These are phyloP conservation scores for Pseudonectria foliicola DNA, from an alignment of 2,329 filamentous ascomycete genomes.

Conservation along the genomic window DNA sequence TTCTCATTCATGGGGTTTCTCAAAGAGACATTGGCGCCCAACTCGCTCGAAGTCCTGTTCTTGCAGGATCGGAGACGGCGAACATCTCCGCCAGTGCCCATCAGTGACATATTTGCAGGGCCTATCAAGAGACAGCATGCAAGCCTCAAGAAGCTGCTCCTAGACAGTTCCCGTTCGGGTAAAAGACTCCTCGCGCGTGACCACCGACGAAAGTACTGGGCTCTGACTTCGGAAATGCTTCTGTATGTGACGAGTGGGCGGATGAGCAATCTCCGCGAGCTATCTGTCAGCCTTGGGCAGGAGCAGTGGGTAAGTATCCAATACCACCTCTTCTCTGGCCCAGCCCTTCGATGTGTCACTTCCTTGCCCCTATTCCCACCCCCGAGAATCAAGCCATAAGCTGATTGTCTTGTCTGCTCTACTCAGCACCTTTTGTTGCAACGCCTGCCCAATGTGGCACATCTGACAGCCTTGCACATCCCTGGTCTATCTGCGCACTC, in stretches of 20 bases:
- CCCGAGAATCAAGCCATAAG: neutral
- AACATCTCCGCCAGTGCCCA: slow-evolving; percentile 4
- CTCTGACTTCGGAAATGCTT: slow-evolving; percentile 7
- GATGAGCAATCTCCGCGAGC: slow-evolving; percentile 8
- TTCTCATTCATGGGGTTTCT: slow-evolving; percentile 7
- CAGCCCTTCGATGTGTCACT: neutral
- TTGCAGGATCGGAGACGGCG: slow-evolving; percentile 8
- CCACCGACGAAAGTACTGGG: slow-evolving; percentile 6
- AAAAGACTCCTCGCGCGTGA: slow-evolving; percentile 2
- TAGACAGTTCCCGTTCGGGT: slow-evolving; percentile 8
- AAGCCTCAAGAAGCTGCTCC: slow-evolving; percentile 10
- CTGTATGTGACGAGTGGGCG: slow-evolving; percentile 9
- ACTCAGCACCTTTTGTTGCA: slow-evolving; percentile 8
- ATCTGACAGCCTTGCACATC: slow-evolving; percentile 7
- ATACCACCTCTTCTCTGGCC: neutral
- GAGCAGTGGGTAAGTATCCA: slow-evolving; percentile 5
- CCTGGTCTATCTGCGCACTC: slow-evolving; percentile 5
- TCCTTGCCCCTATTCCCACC: neutral
- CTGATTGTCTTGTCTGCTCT: slow-evolving; percentile 2
- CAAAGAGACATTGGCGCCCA: slow-evolving; percentile 9
- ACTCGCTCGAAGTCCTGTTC: slow-evolving; percentile 8
- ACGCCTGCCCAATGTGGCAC: slow-evolving; percentile 7
- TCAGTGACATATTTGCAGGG: slow-evolving; percentile 5
- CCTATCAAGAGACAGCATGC: slow-evolving; percentile 9
- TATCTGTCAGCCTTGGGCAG: slow-evolving; percentile 5